Evolutionary conservation across 1,284 basidiomycete species (phyloP), one percentile per base, ranked within the genome.

Genomic region (Baeospora myosura): DNA sequence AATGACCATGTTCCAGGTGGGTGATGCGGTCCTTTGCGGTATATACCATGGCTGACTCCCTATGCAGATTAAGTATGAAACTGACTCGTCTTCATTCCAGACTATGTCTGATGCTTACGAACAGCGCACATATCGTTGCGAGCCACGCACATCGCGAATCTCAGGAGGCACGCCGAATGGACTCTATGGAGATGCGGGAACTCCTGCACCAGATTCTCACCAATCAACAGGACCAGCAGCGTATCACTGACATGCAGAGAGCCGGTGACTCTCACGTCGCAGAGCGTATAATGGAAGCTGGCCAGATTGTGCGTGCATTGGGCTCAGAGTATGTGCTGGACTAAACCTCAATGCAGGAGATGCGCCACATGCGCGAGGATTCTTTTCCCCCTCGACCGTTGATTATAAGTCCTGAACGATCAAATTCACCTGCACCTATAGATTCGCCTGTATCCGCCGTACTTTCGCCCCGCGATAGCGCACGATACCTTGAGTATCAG

Each of bases 221-320:
- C 1, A 64, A 52, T 24, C 56, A 57, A n/a, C 52, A 53, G 36
- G 64, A 73, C 38, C 51, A 68, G 8, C 49, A 56, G 23, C 53
- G 57, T 11, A 58, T 70, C 4, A 55, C 59, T 18, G 57, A 62
- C 32, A 55, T 65, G 45, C 65, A 72, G 42, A 46, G 49, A 22
- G 56, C 60, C 33, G 74, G 71, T 3, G 59, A 64, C 28, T n/a
- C n/a, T n/a, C 56, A 53, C 28, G 66, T 52, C 8, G 75, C 70
- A 5, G 53, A 64, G 43, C 54, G 58, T 3, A 55, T 78, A 29
- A 77, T 78, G 74, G 60, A 62, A 32, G 55, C 60, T 18, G 74
- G 74, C 11, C 76, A 78, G 58, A 55, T 57, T 48, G 73, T 72
- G 48, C 8, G 51, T 35, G 38, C 28, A 26, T 42, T 23, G 39